Base-by-base conservation (phyloP, 2,329 filamentous ascomycete species). In the Penicillium digitatum region DNA sequence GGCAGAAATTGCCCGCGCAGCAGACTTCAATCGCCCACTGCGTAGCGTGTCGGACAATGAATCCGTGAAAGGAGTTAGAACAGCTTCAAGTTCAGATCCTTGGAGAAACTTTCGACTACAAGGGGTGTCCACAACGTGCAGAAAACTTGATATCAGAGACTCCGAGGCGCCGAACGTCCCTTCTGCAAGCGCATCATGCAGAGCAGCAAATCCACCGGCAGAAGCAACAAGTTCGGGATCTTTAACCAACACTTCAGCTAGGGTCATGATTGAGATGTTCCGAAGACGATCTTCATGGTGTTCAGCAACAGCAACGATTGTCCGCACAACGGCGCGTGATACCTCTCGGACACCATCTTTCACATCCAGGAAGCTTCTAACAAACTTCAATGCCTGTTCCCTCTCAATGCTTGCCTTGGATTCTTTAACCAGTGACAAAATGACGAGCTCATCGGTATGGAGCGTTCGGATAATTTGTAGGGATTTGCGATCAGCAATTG, bases 371-470 rank as follows among this genome's bases (percentile, higher is more conserved):
- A 99, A 99, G 10, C 92, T 90, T 56, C 94, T 85, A 26, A 97
- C 87, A 70, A 99, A 96, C 71, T 99, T 99, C 66, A 99, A 79
- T 12, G 94, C 94, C 74, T 99, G 94, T 72, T 99, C 94, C 51
- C 95, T 84, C 76, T 99, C 94, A 18, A 99, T 89, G 64, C 93
- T 92, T n/a, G 93, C 90, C 72, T 96, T 97, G 68, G 89, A 88
- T 71, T 97, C 94, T 70, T 97, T 97, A 61, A 95, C 90, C 32
- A 99, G 78, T 0, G 94, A 97, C 66, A 93, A 80, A 37, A 96
- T 90, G 27, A 96, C 92, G 20, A 97, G 79, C 65, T 90, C 93
- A 71, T 99, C 95, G 0, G 91, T 97, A 63, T 96, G 92, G 20
- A 97, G 78, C 14, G 82, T 82, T 53, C 93, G 85, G 58, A 99